These are phyloP conservation scores for Taphrina betulina DNA, from an alignment of 1,139 yeast species.

Conservation along the genomic window DNA sequence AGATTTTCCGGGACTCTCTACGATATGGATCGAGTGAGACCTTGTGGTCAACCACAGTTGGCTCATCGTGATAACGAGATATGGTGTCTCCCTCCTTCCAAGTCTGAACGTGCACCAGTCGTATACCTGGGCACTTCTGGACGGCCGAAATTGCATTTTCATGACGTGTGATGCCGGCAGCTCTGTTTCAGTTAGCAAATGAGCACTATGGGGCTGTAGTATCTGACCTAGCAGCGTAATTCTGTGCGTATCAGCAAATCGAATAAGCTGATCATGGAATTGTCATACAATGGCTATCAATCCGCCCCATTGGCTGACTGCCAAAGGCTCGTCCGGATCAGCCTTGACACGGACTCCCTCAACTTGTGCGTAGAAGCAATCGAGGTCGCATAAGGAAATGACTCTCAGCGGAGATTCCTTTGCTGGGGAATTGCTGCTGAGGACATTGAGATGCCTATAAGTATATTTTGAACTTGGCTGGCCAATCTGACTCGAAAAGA, in stretches of 20 bases:
- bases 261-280: neutral
- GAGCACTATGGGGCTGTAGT: no score
- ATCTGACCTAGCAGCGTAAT: slow-evolving; percentile 23
- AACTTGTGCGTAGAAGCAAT: slow-evolving; percentile 91
- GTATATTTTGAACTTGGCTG: slow-evolving; percentile 5
- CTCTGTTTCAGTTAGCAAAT: slow-evolving; percentile 72
- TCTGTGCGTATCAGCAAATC: neutral
- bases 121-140: slow-evolving; percentile 68
- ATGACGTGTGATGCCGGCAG: slow-evolving; percentile 76
- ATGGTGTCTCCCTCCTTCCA: slow-evolving; percentile 79
- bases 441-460: slow-evolving; percentile 22
- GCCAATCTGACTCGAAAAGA: neutral
- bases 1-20: slow-evolving; percentile 76
- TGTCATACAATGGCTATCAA: slow-evolving; percentile 67
- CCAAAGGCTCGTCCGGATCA: slow-evolving; percentile 72
- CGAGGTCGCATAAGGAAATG: slow-evolving; percentile 81
- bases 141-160: slow-evolving; percentile 67
- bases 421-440: slow-evolving; percentile 23
- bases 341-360: slow-evolving; percentile 75
- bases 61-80: slow-evolving; percentile 67
- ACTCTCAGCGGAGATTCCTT: slow-evolving; percentile 52
- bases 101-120: slow-evolving; percentile 90
- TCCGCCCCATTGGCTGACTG: slow-evolving; percentile 89
- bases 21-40: slow-evolving; percentile 90
- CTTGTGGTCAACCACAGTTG: slow-evolving; percentile 56